Base-by-base conservation (phyloP, 2,329 filamentous ascomycete genomes). In the Colletotrichum truncatum region DNA sequence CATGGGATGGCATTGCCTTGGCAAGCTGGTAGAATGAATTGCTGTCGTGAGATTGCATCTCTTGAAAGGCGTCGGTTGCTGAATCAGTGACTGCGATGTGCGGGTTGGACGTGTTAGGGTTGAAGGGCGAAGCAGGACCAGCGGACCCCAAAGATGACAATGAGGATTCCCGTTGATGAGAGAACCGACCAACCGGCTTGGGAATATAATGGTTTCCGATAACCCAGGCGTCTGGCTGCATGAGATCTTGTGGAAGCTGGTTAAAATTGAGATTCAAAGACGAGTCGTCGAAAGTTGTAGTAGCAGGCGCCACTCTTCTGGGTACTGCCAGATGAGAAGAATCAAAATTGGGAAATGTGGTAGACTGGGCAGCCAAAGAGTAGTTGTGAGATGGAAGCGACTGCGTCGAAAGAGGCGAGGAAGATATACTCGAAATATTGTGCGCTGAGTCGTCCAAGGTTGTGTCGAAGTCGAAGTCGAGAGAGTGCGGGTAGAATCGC, bases 121-220 rank as follows among this genome's bases (percentile, higher is more conserved):
- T 83, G 73, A 82, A 89, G 4, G 87, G 87, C 16, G 88, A 90
- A 0, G 83, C 80, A 16, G 87, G 87, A n/a, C 85, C 86, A 34
- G 85, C 81, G 0, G 87, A 89, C 10, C 85, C 86, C 39, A 89
- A 71, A 0, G 88, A 89, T 0, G 87, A 89, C 36, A 88, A 77
- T 6, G 87, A 89, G 2, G 87, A 86, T 68, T 89, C 87, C 69
- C 87, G 84, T 46, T 89, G 82, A 70, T 90, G 87, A 25, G 80
- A 71, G 36, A 81, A 73, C 14, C 80, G 78, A 60, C 75, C 74
- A 38, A 76, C 67, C 9, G 73, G 69, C 71, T 78, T 79, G 21
- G 77, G 74, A 36, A 77, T 78, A 66, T 78, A 74, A 65, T 80
- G 80, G 64, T 74, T 73, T 58, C 74, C 67, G 21, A 71, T 67